These are phyloP conservation scores for Ogataea populi-albae DNA, from an alignment of 805 yeast species.

Conservation along the genomic window DNA sequence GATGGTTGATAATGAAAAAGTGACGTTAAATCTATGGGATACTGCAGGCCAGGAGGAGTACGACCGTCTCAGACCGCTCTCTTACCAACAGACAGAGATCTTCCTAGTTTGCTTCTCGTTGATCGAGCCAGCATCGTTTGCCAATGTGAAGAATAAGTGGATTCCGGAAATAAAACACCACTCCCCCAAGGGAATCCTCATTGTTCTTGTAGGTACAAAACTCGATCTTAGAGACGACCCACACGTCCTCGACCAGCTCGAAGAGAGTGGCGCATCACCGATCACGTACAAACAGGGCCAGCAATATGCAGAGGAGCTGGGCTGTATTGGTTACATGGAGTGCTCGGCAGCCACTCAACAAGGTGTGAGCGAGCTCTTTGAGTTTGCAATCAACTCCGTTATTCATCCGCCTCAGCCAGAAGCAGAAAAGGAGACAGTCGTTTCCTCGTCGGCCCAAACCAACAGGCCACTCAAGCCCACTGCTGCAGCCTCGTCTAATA, in stretches of 20 bases:
- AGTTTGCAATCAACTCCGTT: conserved; percentile 72
- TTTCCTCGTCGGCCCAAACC: conserved; percentile 4
- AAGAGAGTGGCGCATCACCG: conserved; percentile 60
- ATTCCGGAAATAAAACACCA: conserved; percentile 85
- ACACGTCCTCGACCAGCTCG: conserved; percentile 65
- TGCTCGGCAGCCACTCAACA: conserved; percentile 88
- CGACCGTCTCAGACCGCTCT: conserved; percentile 82
- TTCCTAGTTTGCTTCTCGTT: conserved; percentile 84
- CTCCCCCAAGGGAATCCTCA: conserved; percentile 65
- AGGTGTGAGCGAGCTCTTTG: conserved; percentile 84
- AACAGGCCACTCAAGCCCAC: conserved; percentile 5
- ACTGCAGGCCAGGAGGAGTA: conserved; percentile 95
- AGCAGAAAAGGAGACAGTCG: conserved; percentile 17
- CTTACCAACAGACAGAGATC: conserved; percentile 90
- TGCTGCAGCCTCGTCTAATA: conserved; percentile 1
- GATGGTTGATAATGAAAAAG: conserved; percentile 75
- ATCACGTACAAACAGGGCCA: conserved; percentile 60
- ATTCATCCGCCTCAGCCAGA: conserved; percentile 44
- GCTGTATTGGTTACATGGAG: conserved; percentile 74
- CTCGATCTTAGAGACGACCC: conserved; percentile 81
- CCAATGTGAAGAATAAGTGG: conserved; percentile 79
- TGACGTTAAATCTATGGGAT: conserved; percentile 89
- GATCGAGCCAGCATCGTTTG: conserved; percentile 74
- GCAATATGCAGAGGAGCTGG: conserved; percentile 64
- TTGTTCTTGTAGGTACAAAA: conserved; percentile 84